Evolutionary conservation across 306 rosid genomes (phyloP).

Genomic region (Leucaena leucocephala): DNA sequence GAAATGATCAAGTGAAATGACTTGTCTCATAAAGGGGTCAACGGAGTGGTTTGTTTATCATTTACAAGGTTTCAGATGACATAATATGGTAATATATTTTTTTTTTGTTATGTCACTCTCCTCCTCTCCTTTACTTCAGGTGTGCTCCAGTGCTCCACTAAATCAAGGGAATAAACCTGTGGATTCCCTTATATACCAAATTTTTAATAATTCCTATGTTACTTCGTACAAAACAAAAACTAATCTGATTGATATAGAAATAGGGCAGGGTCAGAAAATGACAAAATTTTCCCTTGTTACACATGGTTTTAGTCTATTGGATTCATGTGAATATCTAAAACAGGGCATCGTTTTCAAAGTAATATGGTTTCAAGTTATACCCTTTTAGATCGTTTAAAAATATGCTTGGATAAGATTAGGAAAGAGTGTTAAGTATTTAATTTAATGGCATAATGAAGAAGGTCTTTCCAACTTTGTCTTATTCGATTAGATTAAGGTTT

Average conservation of each 20-base stretch:
- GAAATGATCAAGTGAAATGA: slow-evolving; percentile 36
- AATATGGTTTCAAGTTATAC: background rate
- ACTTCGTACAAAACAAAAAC: background rate
- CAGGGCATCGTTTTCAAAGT: background rate
- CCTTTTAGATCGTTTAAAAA: background rate
- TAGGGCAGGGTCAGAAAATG: background rate
- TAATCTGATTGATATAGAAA: slow-evolving; percentile 6
- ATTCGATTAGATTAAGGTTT: slow-evolving; percentile 1
- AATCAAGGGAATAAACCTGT: slow-evolving; percentile 43
- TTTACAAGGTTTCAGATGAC: slow-evolving; percentile 15
- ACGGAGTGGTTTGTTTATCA: background rate
- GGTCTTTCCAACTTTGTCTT: slow-evolving; percentile 35
- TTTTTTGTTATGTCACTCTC: slow-evolving; percentile 17
- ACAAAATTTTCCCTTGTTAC: background rate
- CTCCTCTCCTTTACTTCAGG: background rate
- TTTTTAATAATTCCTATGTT: slow-evolving; percentile 11
- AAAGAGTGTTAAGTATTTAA: slow-evolving; percentile 24
- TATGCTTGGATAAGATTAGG: background rate
- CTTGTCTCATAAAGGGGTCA: slow-evolving; percentile 27
- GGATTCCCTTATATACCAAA: slow-evolving; percentile 34
- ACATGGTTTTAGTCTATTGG: background rate
- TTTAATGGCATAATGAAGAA: background rate
- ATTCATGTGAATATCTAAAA: background rate
- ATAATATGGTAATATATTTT: background rate
- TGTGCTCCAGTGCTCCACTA: background rate